Evolutionary conservation across 2,329 filamentous ascomycete species (phyloP), one percentile per base, ranked within the genome.

Genomic region (Penicillium carneum): DNA sequence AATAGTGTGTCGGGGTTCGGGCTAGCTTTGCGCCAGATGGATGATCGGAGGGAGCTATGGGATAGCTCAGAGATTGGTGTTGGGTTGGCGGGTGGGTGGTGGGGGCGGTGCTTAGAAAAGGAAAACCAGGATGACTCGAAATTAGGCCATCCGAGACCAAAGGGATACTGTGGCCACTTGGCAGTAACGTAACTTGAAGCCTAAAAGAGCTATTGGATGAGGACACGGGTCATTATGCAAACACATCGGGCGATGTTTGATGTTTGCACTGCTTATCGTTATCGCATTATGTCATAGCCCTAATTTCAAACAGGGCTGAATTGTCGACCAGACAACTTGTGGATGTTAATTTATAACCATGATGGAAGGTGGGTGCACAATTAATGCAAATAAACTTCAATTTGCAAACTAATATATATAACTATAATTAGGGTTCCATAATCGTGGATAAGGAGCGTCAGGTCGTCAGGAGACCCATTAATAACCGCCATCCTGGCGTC

Each of bases 101-200:
- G 23, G 38, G 23, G 18, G 33, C 16, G 34, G 10, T 52, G 18
- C 31, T 45, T 42, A 46, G 11, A 38, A 36, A 38, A 33, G 26
- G 20, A 49, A 48, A 33, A 47, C 6, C n/a, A 29, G 34, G 31
- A 31, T 53, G 65, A 57, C 55, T 52, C 63, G 63, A 57, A 50
- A 58, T 62, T 58, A 64, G 64, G 67, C 71, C 73, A 76, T 75
- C 61, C 56, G 69, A 69, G 64, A 66, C 63, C 61, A 63, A 69
- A 65, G 63, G 64, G 59, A 65, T 59, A 64, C 63, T 63, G 63
- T 69, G 73, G 73, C 70, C 73, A 76, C 70, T 67, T 76, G 73
- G 71, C 56, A 29, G 46, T 51, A 72, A 73, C 68, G 48, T 54
- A 72, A 74, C 69, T 62, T 74, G 68, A 69, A 69, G 53, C 62